Evolutionary conservation across 163 green algal genomes (phyloP), one percentile per base, ranked within the genome.

Genomic region (Volvox carteri): DNA sequence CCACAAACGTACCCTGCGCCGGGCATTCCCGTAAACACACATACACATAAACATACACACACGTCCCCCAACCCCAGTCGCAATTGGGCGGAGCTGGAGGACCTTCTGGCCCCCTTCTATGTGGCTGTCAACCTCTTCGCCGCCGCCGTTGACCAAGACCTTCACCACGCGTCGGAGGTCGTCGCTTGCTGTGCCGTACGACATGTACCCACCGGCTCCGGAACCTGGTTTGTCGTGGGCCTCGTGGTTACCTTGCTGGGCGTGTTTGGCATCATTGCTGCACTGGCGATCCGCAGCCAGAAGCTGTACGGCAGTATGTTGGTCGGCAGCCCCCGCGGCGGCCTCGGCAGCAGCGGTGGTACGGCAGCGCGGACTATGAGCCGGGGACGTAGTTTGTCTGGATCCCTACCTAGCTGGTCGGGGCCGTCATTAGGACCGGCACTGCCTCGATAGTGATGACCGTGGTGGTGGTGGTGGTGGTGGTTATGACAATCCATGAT

Each of bases 11-110:
- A n/a, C n/a, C n/a, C n/a, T n/a, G n/a, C n/a, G n/a, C n/a, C n/a
- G n/a, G n/a, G n/a, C n/a, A n/a, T n/a, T n/a, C n/a, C n/a, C n/a
- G n/a, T n/a, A n/a, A n/a, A n/a, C n/a, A n/a, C n/a, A n/a, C n/a
- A n/a, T n/a, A n/a, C n/a, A n/a, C n/a, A n/a, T n/a, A n/a, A n/a
- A n/a, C n/a, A n/a, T n/a, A n/a, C n/a, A n/a, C n/a, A n/a, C n/a
- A n/a, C n/a, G n/a, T 23, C 39, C 28, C 39, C 42, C 11, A 37
- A n/a, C 37, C 41, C 6, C 80, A 87, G 80, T 39, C 80, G 65
- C 44, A 87, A 70, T 62, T 87, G 80, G 80, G 65, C 46, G 6
- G 80, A 79, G 44, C 58, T 87, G 5, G 80, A 87, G 9, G 65
- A 79, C 44, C 19, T 6, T 5, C 5, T 87, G 30, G 23, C 80